Conservation (phyloP, 768 basidiomycete species). For the Kwoniella sp. region DNA sequence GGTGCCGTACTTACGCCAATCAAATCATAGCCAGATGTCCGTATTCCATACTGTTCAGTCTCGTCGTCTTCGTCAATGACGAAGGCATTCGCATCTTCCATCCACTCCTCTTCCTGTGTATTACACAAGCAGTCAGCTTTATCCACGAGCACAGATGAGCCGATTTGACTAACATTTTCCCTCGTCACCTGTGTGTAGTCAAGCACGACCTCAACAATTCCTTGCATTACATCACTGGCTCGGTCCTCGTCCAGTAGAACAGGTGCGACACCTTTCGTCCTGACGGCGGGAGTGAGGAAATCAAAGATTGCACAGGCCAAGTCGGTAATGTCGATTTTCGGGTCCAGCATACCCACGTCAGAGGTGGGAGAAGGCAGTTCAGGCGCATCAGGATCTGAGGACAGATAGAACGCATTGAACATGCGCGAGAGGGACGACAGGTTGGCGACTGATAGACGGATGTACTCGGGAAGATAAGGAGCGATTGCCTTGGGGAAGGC, state of each 20-base stretch:
- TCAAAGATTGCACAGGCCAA: conserved; percentile 79
- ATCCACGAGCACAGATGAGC: neutral
- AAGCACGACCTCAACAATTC: conserved; percentile 59
- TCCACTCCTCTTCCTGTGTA: conserved; percentile 87
- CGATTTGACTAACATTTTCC: conserved; percentile 71
- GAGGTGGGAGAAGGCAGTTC: conserved; percentile 61
- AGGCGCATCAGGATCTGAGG: conserved; percentile 55
- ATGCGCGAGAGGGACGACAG: conserved; percentile 64
- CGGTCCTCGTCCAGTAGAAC: conserved; percentile 63
- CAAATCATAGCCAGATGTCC: conserved; percentile 82
- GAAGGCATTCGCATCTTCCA: conserved; percentile 83
- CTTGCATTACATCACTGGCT: conserved; percentile 30
- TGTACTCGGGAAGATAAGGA: conserved; percentile 57
- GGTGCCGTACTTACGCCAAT: conserved; percentile 63
- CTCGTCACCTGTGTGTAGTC: conserved; percentile 81
- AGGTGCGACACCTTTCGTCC: conserved; percentile 66
- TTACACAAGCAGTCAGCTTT: conserved; percentile 6
- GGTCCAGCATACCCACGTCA: conserved; percentile 58
- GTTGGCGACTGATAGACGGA: conserved; percentile 56
- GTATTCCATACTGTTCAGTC: conserved; percentile 74
- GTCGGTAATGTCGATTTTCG: conserved; percentile 68
- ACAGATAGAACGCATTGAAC: conserved; percentile 57
- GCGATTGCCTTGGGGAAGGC: conserved; percentile 77
- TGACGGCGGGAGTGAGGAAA: conserved; percentile 69
- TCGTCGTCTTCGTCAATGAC: conserved; percentile 95